Percentiles rank a stretch among this genome's conserved stretches.
Conservation (phyloP, 106 monocot species). For the Amphibolis antarctica region DNA sequence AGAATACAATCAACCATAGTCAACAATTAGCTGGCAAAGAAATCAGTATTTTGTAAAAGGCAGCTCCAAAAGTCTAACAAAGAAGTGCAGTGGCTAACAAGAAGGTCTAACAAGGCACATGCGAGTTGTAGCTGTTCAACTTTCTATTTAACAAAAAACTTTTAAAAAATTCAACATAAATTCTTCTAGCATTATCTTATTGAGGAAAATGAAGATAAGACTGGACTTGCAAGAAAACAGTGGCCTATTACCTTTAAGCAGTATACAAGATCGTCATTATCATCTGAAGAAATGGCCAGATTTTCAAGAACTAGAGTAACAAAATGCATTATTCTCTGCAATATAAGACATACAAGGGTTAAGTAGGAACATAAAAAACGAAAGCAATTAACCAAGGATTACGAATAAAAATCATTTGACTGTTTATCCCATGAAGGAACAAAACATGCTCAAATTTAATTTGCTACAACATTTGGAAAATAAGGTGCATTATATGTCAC, state of each 20-base stretch:
- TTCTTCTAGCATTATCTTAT: neutral
- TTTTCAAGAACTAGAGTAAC: slow-evolving; percentile 85
- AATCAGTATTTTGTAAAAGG: no score
- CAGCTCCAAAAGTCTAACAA: no score
- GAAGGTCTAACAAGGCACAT: no score
- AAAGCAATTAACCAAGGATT: neutral
- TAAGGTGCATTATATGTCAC: neutral
- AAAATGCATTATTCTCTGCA: slow-evolving; percentile 93
- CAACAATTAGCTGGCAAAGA: no score
- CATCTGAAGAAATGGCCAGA: slow-evolving; percentile 82
- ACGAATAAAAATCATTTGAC: no score
- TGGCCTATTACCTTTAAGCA: slow-evolving; percentile 69
- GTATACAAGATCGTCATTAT: slow-evolving; percentile 85
- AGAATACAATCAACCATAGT: no score
- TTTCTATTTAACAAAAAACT: neutral
- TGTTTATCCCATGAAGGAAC: no score
- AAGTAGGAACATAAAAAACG: neutral
- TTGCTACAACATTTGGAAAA: neutral
- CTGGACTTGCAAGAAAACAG: neutral
- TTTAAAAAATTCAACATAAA: neutral
- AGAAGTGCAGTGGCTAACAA: no score
- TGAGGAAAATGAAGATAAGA: neutral
- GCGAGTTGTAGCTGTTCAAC: no score
- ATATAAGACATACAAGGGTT: slow-evolving; percentile 15
- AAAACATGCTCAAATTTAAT: no score